A percentile compares a stretch with the other conserved stretches of the same genome.
phyloP scores from a whole-genome alignment of 164 flowering plant genomes.

The Malania oleifera region DNA sequence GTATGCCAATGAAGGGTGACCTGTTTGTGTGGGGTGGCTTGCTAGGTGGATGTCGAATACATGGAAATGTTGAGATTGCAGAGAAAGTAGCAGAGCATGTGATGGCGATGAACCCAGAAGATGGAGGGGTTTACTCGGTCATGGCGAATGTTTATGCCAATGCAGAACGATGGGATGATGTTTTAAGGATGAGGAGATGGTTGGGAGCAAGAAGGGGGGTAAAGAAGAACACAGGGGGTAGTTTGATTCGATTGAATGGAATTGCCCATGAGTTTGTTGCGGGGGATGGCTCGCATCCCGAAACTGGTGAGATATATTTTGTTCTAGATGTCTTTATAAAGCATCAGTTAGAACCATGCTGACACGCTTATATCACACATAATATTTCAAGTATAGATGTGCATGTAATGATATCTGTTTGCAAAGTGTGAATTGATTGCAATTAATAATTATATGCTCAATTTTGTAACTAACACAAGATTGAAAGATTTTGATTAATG shows the following conservation, averaged over 20 bases:
- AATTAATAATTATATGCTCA: too few species aligned
- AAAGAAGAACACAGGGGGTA: slow-evolving; percentile 54
- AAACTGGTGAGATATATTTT: slow-evolving; percentile 30
- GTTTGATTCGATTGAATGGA: slow-evolving; percentile 45
- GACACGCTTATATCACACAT: too few species aligned
- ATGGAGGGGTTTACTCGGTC: slow-evolving; percentile 66
- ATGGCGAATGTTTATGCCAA: slow-evolving; percentile 64
- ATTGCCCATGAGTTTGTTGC: slow-evolving; percentile 49
- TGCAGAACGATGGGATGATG: slow-evolving; percentile 63
- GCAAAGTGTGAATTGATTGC: too few species aligned
- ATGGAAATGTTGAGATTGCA: slow-evolving; percentile 64
- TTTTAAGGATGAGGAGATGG: slow-evolving; percentile 39
- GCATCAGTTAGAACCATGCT: slow-evolving; percentile 24
- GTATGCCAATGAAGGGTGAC: slow-evolving; percentile 63
- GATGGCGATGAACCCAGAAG: slow-evolving; percentile 56
- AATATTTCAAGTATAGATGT: too few species aligned
- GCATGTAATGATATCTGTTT: too few species aligned
- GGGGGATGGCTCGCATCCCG: slow-evolving; percentile 46
- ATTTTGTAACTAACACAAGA: too few species aligned
- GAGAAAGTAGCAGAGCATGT: slow-evolving; percentile 58
- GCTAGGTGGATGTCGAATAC: slow-evolving; percentile 74
- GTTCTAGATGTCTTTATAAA: slow-evolving; percentile 33
- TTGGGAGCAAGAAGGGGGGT: slow-evolving; percentile 28
- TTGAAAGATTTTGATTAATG: too few species aligned
- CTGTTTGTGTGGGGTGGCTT: slow-evolving; percentile 76